A percentile compares a stretch with the other conserved stretches of the same genome.
Conservation (phyloP, 768 basidiomycete genomes). For the Mycena amicta region DNA sequence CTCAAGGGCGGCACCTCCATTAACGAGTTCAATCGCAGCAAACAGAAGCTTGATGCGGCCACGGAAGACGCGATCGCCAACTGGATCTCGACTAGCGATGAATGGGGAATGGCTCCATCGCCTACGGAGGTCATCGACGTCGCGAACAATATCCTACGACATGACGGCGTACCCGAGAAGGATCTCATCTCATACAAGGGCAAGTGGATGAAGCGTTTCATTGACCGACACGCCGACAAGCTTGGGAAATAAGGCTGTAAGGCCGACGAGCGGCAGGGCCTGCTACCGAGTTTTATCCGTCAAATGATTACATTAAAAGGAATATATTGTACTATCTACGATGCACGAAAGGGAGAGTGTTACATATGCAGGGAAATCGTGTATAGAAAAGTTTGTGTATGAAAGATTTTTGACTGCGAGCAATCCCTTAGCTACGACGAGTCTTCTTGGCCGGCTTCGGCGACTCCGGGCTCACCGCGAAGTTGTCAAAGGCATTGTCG, state of each 20-base stretch:
- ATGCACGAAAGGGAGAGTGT: neutral
- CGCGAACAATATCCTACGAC: conserved; percentile 31
- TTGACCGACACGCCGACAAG: conserved; percentile 26
- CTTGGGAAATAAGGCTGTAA: conserved; percentile 29
- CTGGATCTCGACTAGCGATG: conserved; percentile 29
- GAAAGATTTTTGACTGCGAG: neutral
- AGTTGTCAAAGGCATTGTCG: neutral
- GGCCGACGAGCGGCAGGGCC: no score
- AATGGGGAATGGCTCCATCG: conserved; percentile 30
- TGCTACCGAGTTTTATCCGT: neutral
- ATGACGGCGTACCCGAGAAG: conserved; percentile 4
- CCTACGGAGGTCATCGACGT: conserved; percentile 19
- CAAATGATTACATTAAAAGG: neutral
- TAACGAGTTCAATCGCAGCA: conserved; percentile 25
- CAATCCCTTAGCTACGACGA: neutral
- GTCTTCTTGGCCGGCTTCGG: neutral
- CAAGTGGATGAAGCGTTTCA: conserved; percentile 32
- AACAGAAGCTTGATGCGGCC: conserved; percentile 28
- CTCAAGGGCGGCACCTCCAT: conserved; percentile 23
- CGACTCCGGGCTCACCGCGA: neutral
- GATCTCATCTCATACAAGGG: conserved; percentile 24
- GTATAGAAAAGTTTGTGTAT: neutral
- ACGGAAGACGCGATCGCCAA: conserved; percentile 35
- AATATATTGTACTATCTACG: neutral
- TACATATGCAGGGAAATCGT: neutral